phyloP scores from a whole-genome alignment of 352 stramenopile species.

The Globisporangium polare region DNA sequence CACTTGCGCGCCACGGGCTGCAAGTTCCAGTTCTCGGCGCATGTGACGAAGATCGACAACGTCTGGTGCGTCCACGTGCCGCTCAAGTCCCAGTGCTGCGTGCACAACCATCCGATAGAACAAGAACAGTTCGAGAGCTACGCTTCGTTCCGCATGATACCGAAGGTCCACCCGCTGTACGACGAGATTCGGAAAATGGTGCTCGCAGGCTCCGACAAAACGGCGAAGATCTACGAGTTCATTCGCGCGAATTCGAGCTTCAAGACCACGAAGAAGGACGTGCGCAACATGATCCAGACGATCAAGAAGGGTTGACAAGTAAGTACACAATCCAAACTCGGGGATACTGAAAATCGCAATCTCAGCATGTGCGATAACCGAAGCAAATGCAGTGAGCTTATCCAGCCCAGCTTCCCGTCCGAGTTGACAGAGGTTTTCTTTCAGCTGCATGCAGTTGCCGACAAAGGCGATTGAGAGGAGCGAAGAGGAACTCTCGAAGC shows the following conservation, averaged over 20 bases:
- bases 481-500: too few species aligned
- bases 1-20: not conserved
- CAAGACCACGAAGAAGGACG: constrained; percentile 3
- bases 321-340: too few species aligned
- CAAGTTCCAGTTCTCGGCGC: not conserved
- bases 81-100: not conserved
- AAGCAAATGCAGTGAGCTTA: too few species aligned
- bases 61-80: constrained; percentile 1
- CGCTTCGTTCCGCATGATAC: not conserved
- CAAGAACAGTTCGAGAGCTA: constrained; percentile 5
- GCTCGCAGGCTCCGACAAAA: not conserved
- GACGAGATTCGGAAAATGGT: constrained; percentile 6
- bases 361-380: too few species aligned
- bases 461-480: too few species aligned
- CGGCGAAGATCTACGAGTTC: not conserved
- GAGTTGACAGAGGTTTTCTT: too few species aligned
- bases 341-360: too few species aligned
- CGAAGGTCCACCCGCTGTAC: constrained; percentile 7
- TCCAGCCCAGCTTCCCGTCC: too few species aligned
- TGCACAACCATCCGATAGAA: constrained; percentile 4
- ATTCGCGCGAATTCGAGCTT: constrained; percentile 1
- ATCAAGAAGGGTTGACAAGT: not conserved
- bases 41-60: not conserved
- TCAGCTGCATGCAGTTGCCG: too few species aligned
- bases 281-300: constrained; percentile 1